Evolutionary conservation across 257 asterid genomes (phyloP).

Genomic region (Solanum medicagineum): DNA sequence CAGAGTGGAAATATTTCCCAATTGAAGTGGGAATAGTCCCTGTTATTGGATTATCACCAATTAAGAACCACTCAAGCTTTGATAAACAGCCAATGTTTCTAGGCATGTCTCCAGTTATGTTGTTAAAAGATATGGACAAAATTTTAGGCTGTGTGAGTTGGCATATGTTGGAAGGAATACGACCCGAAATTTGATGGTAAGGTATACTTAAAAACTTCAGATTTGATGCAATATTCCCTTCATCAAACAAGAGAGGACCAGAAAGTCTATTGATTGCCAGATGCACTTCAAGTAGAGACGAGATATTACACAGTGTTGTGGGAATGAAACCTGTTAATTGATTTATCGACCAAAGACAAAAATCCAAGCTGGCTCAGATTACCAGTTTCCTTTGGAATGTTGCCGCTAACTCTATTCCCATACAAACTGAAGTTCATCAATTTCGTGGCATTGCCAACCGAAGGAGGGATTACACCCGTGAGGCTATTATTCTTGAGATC

Average conservation of each 20-base stretch:
- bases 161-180: no score
- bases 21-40: no score
- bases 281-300: not conserved
- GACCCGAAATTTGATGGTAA: not conserved
- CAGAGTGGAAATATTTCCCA: no score
- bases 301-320: constrained; percentile 5
- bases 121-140: no score
- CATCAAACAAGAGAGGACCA: constrained; percentile 2
- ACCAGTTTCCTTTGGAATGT: not conserved
- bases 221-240: no score
- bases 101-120: no score
- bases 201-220: constrained; percentile 1
- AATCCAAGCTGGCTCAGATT: not conserved
- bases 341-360: not conserved
- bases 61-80: no score
- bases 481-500: no score
- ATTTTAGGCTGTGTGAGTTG: no score
- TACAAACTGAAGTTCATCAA: not conserved
- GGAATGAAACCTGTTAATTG: constrained; percentile 23
- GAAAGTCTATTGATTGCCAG: constrained; percentile 8
- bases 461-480: not conserved
- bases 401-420: not conserved
- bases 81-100: no score
- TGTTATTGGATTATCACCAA: no score
- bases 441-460: no score